phyloP scores from a whole-genome alignment of 352 stramenopile genomes.

The Pythium periplocum region DNA sequence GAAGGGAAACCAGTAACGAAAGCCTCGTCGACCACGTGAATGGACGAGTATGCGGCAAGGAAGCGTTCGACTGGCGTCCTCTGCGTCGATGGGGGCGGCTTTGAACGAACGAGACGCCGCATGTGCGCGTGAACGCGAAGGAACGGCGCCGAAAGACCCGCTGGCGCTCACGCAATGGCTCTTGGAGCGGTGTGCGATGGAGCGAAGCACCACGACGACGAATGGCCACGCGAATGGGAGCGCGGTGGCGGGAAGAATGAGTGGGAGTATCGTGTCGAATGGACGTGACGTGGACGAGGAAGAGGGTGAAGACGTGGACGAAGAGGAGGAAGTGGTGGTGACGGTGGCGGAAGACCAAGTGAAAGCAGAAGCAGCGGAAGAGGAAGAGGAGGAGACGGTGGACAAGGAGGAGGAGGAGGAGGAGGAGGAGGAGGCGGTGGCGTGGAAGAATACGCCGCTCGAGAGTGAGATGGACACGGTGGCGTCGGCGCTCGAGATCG shows the following conservation, averaged over 20 bases:
- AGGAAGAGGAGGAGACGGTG: not conserved
- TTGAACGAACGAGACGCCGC: not conserved
- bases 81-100: slow-evolving; percentile 1
- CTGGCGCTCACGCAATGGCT: slow-evolving; percentile 20
- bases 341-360: not conserved
- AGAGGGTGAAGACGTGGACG: not conserved
- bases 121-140: not conserved
- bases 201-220: not conserved
- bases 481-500: slow-evolving; percentile 42
- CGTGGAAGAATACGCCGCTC: not conserved
- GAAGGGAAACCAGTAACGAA: slow-evolving; percentile 2
- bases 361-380: not conserved
- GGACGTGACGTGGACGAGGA: slow-evolving; percentile 2
- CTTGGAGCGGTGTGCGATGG: slow-evolving; percentile 7
- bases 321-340: not conserved
- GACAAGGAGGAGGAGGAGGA: not conserved
- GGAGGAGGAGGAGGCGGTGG: too few relatives aligned
- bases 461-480: slow-evolving; percentile 25
- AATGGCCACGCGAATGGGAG: slow-evolving; percentile 1
- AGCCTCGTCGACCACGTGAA: not conserved
- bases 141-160: slow-evolving; percentile 6
- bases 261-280: not conserved
- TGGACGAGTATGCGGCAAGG: not conserved
- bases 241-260: not conserved
- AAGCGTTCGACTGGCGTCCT: not conserved